Conservation (phyloP, 2,329 filamentous ascomycete genomes). For the Aspergillus candidus region DNA sequence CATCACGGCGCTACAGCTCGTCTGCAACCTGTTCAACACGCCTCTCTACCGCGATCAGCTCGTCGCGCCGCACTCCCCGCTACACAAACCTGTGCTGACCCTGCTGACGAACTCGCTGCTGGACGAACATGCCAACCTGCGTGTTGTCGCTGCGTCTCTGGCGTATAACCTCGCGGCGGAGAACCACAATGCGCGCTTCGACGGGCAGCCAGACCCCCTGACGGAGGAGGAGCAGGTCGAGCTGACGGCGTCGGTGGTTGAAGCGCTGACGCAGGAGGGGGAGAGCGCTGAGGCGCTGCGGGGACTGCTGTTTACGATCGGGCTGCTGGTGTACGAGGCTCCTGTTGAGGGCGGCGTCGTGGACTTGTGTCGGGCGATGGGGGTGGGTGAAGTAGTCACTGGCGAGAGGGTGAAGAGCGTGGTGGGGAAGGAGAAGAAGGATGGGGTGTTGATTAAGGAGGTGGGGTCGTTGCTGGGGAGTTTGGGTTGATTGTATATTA, state of each 20-base stretch:
- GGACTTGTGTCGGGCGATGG: constrained; percentile 72
- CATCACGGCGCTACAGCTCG: constrained; percentile 72
- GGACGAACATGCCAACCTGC: constrained; percentile 68
- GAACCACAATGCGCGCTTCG: constrained; percentile 60
- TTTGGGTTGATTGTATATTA: constrained; percentile 9
- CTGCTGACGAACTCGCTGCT: constrained; percentile 73
- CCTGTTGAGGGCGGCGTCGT: constrained; percentile 67
- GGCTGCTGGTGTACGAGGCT: constrained; percentile 66
- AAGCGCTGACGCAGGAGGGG: constrained; percentile 57
- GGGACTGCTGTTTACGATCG: constrained; percentile 69
- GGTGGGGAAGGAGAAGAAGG: constrained; percentile 47
- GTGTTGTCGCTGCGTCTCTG: constrained; percentile 75
- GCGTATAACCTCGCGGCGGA: constrained; percentile 74
- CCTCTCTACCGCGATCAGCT: constrained; percentile 68
- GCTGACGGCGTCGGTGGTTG: constrained; percentile 71
- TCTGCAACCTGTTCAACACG: constrained; percentile 78
- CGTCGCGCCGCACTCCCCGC: constrained; percentile 51
- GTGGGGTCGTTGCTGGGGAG: constrained; percentile 42
- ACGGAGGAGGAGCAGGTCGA: constrained; percentile 70
- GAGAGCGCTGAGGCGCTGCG: constrained; percentile 63
- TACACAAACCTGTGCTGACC: constrained; percentile 57
- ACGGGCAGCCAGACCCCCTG: constrained; percentile 53
- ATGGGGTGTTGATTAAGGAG: constrained; percentile 44
- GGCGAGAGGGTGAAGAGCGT: constrained; percentile 41
- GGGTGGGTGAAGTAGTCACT: constrained; percentile 59